A percentile compares a stretch with the other conserved stretches of the same genome.
These are phyloP conservation scores for Trichoderma afroharzianum DNA, from an alignment of 2,329 filamentous ascomycete species.

Conservation along the genomic window DNA sequence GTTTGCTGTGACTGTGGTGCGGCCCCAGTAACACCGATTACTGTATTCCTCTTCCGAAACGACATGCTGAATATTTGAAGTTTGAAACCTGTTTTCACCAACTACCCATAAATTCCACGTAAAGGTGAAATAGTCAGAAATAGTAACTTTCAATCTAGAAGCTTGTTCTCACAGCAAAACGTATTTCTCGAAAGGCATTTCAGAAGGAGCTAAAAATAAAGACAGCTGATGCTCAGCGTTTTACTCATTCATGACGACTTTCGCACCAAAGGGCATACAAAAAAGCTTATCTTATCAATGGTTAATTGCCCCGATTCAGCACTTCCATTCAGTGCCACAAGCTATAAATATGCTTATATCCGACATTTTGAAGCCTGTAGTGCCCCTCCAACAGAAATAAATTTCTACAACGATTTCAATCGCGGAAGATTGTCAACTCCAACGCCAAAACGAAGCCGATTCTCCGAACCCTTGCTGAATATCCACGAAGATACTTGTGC, in stretches of 20 bases:
- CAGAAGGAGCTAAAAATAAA: background rate
- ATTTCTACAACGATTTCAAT: constrained; percentile 2
- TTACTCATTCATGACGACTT: background rate
- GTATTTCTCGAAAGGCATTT: background rate
- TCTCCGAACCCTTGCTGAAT: background rate
- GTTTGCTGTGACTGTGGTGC: constrained; percentile 28
- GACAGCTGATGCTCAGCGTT: background rate
- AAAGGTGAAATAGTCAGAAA: background rate
- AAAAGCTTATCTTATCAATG: background rate
- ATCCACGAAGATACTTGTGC: background rate
- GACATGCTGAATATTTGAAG: constrained; percentile 41
- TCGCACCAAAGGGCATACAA: background rate
- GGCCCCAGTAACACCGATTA: constrained; percentile 38
- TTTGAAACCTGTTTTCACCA: background rate
- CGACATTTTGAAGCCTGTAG: background rate
- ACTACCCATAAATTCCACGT: background rate
- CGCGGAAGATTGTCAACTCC: background rate
- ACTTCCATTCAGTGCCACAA: background rate
- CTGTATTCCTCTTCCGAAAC: constrained; percentile 55
- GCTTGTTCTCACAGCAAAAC: background rate
- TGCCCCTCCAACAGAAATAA: constrained; percentile 1
- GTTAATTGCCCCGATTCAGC: background rate
- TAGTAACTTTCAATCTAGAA: background rate
- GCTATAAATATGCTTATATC: background rate
- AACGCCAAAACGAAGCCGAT: constrained; percentile 1